These are phyloP conservation scores for Ogataea populi-albae DNA, from an alignment of 805 yeast species.

Conservation along the genomic window DNA sequence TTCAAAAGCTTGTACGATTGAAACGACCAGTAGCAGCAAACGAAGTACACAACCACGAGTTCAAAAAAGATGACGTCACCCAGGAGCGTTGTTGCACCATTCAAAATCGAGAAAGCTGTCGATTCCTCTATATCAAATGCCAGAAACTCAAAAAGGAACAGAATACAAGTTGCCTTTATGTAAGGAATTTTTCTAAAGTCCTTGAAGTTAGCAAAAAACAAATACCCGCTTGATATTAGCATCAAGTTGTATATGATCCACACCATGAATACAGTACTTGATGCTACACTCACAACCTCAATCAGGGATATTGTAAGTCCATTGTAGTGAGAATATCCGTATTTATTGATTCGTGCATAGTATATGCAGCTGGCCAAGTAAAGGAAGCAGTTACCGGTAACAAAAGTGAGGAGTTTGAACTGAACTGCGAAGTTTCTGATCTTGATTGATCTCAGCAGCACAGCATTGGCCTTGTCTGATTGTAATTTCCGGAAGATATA, in stretches of 20 bases:
- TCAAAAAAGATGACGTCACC: constrained; percentile 25
- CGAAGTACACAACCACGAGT: constrained; percentile 16
- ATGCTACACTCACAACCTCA: constrained; percentile 20
- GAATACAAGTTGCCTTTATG: constrained; percentile 19
- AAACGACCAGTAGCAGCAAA: constrained; percentile 17
- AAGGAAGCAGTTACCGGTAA: constrained; percentile 17
- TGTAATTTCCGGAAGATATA: constrained; percentile 15
- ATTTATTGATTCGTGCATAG: constrained; percentile 21
- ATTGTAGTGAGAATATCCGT: constrained; percentile 25
- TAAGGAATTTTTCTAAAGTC: constrained; percentile 14
- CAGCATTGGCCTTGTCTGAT: constrained; percentile 20
- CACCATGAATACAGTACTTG: constrained; percentile 25
- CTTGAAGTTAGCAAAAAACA: constrained; percentile 20
- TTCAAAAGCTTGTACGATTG: constrained; percentile 21
- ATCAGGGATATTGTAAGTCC: constrained; percentile 20
- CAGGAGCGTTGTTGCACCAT: constrained; percentile 21
- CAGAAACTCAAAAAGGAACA: constrained; percentile 27
- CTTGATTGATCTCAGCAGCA: constrained; percentile 16
- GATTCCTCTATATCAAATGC: constrained; percentile 31
- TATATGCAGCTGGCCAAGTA: constrained; percentile 16
- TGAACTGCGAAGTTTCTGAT: constrained; percentile 25
- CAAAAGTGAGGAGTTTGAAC: constrained; percentile 24
- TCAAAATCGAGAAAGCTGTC: constrained; percentile 27
- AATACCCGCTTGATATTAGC: constrained; percentile 29
- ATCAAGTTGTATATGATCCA: constrained; percentile 34